Evolutionary conservation across 352 stramenopile species (phyloP).

Genomic region (Pythium periplocum): DNA sequence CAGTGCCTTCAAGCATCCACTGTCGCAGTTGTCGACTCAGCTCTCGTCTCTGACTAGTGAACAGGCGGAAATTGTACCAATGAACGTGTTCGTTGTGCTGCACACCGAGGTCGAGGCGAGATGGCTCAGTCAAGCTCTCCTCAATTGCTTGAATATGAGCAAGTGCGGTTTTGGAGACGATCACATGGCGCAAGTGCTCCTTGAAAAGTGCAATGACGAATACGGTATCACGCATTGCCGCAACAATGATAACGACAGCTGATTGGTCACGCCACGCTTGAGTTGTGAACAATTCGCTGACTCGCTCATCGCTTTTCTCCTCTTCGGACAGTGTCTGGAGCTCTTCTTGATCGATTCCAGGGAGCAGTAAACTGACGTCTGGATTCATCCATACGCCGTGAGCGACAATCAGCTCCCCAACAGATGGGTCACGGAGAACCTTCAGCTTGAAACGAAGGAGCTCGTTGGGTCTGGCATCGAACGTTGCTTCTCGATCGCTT

Average conservation of each 20-base stretch:
- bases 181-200: conserved; percentile 24
- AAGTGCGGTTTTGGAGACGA: conserved; percentile 43
- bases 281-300: conserved; percentile 27
- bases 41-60: conserved; percentile 37
- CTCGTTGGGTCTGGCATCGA: conserved; percentile 59
- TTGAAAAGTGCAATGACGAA: conserved; percentile 51
- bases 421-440: conserved; percentile 40
- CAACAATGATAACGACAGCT: conserved; percentile 38
- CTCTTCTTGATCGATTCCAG: conserved; percentile 12
- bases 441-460: conserved; percentile 77
- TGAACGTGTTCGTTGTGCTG: conserved; percentile 24
- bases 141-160: conserved; percentile 55
- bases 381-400: conserved; percentile 59
- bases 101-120: conserved; percentile 56
- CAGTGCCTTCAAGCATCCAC: conserved; percentile 29
- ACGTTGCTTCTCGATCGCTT: conserved; percentile 19
- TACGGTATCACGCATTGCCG: conserved; percentile 38
- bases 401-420: conserved; percentile 50
- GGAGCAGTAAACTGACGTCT: conserved; percentile 11
- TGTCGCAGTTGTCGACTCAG: conserved; percentile 59
- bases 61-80: conserved; percentile 62
- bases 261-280: background rate
- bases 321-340: conserved; percentile 26
- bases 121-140: conserved; percentile 59
- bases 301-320: conserved; percentile 17